Evolutionary conservation across 345 rosid genomes (phyloP), one percentile per base, ranked within the genome.

Genomic region (Bruguiera gymnorhiza): DNA sequence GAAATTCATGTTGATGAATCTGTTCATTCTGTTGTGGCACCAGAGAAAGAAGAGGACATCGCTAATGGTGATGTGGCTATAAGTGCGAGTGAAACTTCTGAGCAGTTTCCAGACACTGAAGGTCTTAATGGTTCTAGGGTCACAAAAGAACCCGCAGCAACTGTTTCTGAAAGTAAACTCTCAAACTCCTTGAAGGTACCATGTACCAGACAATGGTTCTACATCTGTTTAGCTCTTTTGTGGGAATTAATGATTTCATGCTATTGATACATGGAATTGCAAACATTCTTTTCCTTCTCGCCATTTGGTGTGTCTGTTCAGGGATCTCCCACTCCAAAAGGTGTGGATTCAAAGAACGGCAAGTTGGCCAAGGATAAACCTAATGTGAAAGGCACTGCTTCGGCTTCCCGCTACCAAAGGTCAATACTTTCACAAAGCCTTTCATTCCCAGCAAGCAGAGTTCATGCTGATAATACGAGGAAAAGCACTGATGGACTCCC

Each of bases 361-460:
- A 88, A 84, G 79, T 36, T 78, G 67, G 29, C 81, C 27, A 89
- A 82, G 76, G 89, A 79, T 46, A 89, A 83, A 75, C 36, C 85
- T 60, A 83, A 68, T 73, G 51, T 62, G 79, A 91, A 76, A 76
- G 83, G 79, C 72, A 2, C 76, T 5, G 76, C 78, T 67, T 73
- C 83, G 4, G 60, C 78, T 67, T 64, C 87, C 65, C 75, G 58
- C 52, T 79, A 75, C 60, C 90, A 85, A 31, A 88, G 74, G 75
- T 68, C 78, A 21, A 72, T 70, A 20, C 77, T 89, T 67, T 88
- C 95, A 54, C 95, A 91, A 83, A 88, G 87, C 68, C 73, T 80
- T 76, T 89, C 95, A 51, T 89, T 89, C 80, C 88, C 95, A 5
- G 78, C 83, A 61, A 86, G 64, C 79, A 89, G 81, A 68, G 73